Evolutionary conservation across 495 filamentous ascomycete species (phyloP), one percentile per base, ranked within the genome.

Genomic region (Physcia stellaris): DNA sequence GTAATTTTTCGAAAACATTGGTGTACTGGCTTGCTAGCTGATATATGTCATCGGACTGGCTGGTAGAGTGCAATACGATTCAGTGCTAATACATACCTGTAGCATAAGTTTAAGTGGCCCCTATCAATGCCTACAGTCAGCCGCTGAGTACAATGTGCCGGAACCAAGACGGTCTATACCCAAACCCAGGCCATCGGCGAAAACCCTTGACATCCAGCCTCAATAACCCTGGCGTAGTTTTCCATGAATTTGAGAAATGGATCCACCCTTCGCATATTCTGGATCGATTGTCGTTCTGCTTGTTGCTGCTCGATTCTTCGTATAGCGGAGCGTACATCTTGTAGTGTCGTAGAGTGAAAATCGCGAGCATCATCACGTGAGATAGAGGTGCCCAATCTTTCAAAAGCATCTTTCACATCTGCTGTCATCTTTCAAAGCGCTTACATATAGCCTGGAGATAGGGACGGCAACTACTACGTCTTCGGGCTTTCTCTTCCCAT

Each of bases 141-240:
- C n/a, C n/a, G n/a, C n/a, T n/a, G n/a, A n/a, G n/a, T n/a, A n/a
- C n/a, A n/a, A n/a, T n/a, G n/a, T n/a, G n/a, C n/a, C n/a, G n/a
- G n/a, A n/a, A n/a, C n/a, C n/a, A n/a, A n/a, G n/a, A n/a, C n/a
- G n/a, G 17, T 26, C 35, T n/a, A 9, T 13, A 38, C 62, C 64
- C 63, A 68, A 2, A 66, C 39, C 56, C 58, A 66, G 1, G 62
- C 52, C 10, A 68, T 47, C 37, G 55, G 66, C 3, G 57, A 51
- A 1, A 59, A 64, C 24, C 60, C 64, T 32, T 64, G 62, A 44
- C 64, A 67, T 4, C 65, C 37, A 12, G 56, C 35, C n/a, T 66
- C 63, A 16, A 67, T 50, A 0, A 44, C 20, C 27, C 56, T 58
- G 1, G 59, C 42, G 37, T 64, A 68, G 24, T 56, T 37, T 18